phyloP scores from a whole-genome alignment of 805 yeast genomes.

The Ogataea kodamae region DNA sequence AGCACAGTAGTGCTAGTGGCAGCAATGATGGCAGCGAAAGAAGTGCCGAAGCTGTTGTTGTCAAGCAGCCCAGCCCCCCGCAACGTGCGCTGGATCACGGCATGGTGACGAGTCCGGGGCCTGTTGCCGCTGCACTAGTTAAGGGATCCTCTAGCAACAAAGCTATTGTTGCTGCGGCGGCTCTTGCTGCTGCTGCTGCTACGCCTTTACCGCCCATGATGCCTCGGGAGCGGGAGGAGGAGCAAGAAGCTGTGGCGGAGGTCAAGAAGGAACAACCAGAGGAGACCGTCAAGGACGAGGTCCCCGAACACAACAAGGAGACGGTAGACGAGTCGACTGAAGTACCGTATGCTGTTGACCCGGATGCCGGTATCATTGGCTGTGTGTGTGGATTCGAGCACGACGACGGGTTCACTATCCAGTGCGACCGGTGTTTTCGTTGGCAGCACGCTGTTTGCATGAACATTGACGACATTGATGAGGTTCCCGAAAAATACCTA shows the following conservation, averaged over 20 bases:
- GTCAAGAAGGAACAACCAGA: constrained; percentile 2
- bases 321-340: too few species aligned
- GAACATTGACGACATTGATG: constrained; percentile 64
- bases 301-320: too few species aligned
- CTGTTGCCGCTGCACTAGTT: constrained; percentile 37
- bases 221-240: constrained; percentile 20
- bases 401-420: constrained; percentile 92
- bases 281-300: too few species aligned
- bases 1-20: constrained; percentile 7
- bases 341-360: constrained; percentile 57
- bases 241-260: constrained; percentile 5
- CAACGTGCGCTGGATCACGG: constrained; percentile 18
- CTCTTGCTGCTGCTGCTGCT: constrained; percentile 78
- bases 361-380: constrained; percentile 82
- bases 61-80: constrained; percentile 20
- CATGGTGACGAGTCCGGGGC: constrained; percentile 36
- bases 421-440: constrained; percentile 86
- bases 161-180: constrained; percentile 78
- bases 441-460: constrained; percentile 97
- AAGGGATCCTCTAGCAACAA: constrained; percentile 36
- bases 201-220: constrained; percentile 56
- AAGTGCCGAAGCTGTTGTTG: constrained; percentile 7
- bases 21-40: constrained; percentile 1
- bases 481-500: constrained; percentile 77
- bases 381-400: constrained; percentile 86